phyloP scores from a whole-genome alignment of 2,329 filamentous ascomycete genomes.

The Onygenales sp. region DNA sequence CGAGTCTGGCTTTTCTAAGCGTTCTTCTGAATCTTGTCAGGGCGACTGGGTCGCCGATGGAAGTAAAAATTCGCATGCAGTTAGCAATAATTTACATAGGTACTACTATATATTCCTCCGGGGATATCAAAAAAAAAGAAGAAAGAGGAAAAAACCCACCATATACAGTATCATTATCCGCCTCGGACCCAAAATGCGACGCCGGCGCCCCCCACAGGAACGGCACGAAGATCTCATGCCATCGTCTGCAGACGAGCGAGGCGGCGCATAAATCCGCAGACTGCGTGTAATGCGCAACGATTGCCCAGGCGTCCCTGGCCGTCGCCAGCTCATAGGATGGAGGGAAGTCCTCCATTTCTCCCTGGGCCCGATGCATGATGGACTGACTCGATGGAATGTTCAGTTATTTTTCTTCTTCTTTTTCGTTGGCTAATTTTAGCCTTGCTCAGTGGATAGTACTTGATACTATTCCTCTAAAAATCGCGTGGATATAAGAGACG shows the following conservation, averaged over 20 bases:
- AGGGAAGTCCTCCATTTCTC: slow-evolving; percentile 45
- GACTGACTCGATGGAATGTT: no score
- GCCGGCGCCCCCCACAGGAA: slow-evolving; percentile 55
- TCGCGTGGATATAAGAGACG: no score
- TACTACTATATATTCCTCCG: neutral
- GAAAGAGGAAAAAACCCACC: slow-evolving; percentile 20
- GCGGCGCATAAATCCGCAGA: slow-evolving; percentile 48
- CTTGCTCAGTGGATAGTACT: no score
- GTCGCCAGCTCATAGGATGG: slow-evolving; percentile 53
- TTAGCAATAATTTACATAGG: neutral
- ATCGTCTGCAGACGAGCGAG: slow-evolving; percentile 46
- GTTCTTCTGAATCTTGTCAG: slow-evolving; percentile 51
- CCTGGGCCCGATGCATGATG: no score
- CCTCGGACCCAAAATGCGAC: slow-evolving; percentile 45
- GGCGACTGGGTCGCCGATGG: slow-evolving; percentile 35
- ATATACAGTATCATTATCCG: slow-evolving; percentile 52
- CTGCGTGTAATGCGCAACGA: slow-evolving; percentile 48
- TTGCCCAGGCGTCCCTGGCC: slow-evolving; percentile 44
- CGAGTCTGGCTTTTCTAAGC: slow-evolving; percentile 43
- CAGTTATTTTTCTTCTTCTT: no score
- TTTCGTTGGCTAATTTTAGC: no score
- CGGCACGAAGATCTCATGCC: slow-evolving; percentile 50
- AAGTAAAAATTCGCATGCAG: neutral
- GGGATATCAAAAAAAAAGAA: neutral
- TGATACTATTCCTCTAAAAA: no score